Evolutionary conservation across 1,284 basidiomycete genomes (phyloP), one percentile per base, ranked within the genome.

Genomic region (Agaricales sp.): DNA sequence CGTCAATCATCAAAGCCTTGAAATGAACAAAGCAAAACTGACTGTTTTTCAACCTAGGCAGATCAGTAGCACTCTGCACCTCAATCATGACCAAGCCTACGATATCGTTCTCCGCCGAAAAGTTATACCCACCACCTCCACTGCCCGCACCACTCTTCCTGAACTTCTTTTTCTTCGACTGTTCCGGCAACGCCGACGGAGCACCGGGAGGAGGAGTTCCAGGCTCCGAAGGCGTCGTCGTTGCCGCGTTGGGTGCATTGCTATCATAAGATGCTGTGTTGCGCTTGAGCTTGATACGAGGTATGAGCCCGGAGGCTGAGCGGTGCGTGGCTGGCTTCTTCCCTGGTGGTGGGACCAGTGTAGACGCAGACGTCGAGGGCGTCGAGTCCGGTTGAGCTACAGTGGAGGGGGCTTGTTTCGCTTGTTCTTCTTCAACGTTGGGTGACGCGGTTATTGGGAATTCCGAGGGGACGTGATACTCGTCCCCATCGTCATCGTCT

Each of bases 1-100:
- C n/a, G n/a, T n/a, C n/a, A n/a, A n/a, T 4, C 38, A 51, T 49
- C 48, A 8, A 52, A 37, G 20, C 25, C 24, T 19, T 30, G 21
- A 12, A 13, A 39, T 45, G n/a, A 16, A 25, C 24, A 48, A 25
- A 49, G 49, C 38, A 49, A 30, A 12, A 76, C 87, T 57, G 50
- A 91, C 87, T 84, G 59, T 96, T 97, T 63, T 83, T 87, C 59
- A 94, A 71, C 57, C 78, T 77, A 0, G 95, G 95, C 50, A 99
- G 67, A 63, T 96, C 90, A 14, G 72, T 73, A 1, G 93, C 95
- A 22, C 79, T 63, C 46, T 69, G 64, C 37, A 80, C 75, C 65
- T 82, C 81, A 19, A 94, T 66, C 81, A 96, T 90, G 44, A 96
- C 93, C 52, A 99, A 92, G 1, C 96, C 95, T 2, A 96, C 68